phyloP scores from a whole-genome alignment of 1,284 basidiomycete genomes.

The Irpex sp. region DNA sequence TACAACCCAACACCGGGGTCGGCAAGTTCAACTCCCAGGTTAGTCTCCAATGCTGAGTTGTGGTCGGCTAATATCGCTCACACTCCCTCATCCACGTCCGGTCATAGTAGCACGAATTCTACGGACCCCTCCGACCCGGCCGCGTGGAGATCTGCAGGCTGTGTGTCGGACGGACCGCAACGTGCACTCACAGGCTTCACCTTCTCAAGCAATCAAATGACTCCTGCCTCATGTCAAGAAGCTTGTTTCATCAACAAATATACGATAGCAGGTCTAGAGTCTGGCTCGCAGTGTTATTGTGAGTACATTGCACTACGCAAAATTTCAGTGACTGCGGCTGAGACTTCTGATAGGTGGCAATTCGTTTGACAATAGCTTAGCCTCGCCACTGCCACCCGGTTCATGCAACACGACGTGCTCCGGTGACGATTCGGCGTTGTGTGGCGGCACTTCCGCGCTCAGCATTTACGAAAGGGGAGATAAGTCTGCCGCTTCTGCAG shows the following conservation, averaged over 20 bases:
- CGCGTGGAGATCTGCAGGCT: conserved; percentile 17
- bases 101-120: background rate
- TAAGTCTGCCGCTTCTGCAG: background rate
- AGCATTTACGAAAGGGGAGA: conserved; percentile 3
- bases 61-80: background rate
- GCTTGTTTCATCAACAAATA: conserved; percentile 19
- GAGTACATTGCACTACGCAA: background rate
- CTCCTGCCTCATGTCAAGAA: conserved; percentile 18
- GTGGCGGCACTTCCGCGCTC: conserved; percentile 15
- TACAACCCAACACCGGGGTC: conserved; percentile 18
- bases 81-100: background rate
- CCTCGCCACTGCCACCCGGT: conserved; percentile 1
- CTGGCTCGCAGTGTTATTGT: conserved; percentile 25
- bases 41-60: background rate
- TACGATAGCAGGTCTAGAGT: conserved; percentile 23
- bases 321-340: background rate
- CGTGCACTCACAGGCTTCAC: conserved; percentile 22
- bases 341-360: conserved; percentile 7
- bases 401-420: conserved; percentile 12
- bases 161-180: conserved; percentile 13
- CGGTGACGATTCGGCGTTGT: conserved; percentile 8
- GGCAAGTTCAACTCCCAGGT: conserved; percentile 9
- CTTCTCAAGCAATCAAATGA: conserved; percentile 21
- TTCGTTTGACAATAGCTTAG: conserved; percentile 9
- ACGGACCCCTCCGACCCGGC: background rate